Percentiles rank a stretch among this genome's conserved stretches.
phyloP scores from a whole-genome alignment of 768 basidiomycete species.

The Neoboletus magnificus region DNA sequence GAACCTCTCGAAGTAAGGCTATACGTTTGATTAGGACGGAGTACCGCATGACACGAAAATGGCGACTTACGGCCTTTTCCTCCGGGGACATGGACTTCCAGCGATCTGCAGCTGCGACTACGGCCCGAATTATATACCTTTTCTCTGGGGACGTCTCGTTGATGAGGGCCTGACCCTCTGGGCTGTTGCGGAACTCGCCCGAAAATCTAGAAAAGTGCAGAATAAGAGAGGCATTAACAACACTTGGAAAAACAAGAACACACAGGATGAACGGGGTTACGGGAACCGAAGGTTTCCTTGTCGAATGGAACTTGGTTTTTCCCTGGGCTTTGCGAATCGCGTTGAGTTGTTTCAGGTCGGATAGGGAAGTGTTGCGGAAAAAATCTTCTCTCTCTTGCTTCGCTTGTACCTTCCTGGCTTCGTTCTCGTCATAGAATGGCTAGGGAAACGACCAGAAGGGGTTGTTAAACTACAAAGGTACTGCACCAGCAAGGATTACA shows the following conservation, averaged over 20 bases:
- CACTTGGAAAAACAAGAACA: neutral
- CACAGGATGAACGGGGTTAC: conserved; percentile 25
- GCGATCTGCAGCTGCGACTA: conserved; percentile 17
- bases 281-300: neutral
- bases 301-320: conserved; percentile 14
- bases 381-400: conserved; percentile 26
- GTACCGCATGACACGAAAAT: neutral
- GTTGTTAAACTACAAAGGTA: neutral
- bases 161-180: conserved; percentile 17
- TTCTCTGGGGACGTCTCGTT: conserved; percentile 3
- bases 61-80: conserved; percentile 31
- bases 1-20: conserved; percentile 24
- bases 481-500: neutral
- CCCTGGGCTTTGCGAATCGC: conserved; percentile 28
- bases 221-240: neutral
- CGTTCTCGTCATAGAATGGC: conserved; percentile 27
- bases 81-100: conserved; percentile 32
- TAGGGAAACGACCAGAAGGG: neutral
- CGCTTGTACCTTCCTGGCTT: conserved; percentile 17
- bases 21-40: neutral
- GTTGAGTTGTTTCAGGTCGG: conserved; percentile 32
- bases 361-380: conserved; percentile 17
- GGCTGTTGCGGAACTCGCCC: conserved; percentile 13
- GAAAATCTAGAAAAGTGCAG: conserved; percentile 15
- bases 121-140: neutral